Conservation (phyloP, 306 rosid species). For the Argentina anserina region DNA sequence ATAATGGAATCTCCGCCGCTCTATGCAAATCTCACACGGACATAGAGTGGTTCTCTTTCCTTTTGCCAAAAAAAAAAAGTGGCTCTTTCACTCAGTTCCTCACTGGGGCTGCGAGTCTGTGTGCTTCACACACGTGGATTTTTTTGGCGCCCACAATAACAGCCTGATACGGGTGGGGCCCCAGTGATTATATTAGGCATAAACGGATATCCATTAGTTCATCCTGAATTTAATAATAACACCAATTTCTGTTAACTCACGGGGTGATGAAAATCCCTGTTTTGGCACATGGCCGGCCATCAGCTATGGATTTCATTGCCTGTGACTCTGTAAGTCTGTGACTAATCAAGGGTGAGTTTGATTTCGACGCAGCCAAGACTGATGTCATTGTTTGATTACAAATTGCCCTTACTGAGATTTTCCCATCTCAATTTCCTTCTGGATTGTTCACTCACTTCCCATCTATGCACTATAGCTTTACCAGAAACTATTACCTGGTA, state of each 20-base stretch:
- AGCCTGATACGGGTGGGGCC: not conserved
- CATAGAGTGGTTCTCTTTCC: no score
- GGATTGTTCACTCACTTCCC: not conserved
- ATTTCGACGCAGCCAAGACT: not conserved
- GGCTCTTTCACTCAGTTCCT: not conserved
- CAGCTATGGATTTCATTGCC: not conserved
- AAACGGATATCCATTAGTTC: not conserved
- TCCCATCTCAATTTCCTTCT: not conserved
- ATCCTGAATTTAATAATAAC: not conserved
- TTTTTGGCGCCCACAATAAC: not conserved
- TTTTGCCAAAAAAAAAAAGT: no score
- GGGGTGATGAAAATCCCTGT: not conserved
- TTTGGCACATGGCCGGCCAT: not conserved
- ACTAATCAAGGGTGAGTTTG: no score
- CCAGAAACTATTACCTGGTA: no score
- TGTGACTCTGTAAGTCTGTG: not conserved
- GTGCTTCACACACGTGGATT: not conserved
- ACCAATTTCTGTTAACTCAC: not conserved
- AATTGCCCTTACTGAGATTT: no score
- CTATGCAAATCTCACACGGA: not conserved
- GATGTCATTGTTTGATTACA: not conserved
- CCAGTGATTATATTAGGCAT: not conserved
- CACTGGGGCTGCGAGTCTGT: not conserved
- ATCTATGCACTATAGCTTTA: no score
- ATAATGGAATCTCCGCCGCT: not conserved